Evolutionary conservation across 2,329 filamentous ascomycete genomes (phyloP), one percentile per base, ranked within the genome.

Genomic region (Alternaria arborescens): DNA sequence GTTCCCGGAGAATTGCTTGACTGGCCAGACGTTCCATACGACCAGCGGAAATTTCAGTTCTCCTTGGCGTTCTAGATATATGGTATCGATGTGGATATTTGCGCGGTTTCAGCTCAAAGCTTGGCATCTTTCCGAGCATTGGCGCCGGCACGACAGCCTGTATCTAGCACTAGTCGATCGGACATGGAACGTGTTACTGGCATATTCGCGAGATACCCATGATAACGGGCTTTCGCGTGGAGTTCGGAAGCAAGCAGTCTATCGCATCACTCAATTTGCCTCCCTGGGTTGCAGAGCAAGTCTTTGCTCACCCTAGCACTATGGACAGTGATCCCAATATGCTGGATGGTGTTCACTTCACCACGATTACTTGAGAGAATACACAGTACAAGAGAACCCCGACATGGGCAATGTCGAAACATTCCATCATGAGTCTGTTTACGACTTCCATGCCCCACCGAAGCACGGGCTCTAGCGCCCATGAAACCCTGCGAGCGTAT

Each of bases 91-190:
- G 52, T 55, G 58, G 58, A 55, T 47, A 46, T 52, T 46, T 55
- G 22, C 16, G 20, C 24, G 22, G 64, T 65, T 66, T 66, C 64
- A 65, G n/a, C 36, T 30, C 38, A 52, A 38, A 52, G 50, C 44
- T 56, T 59, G 52, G 53, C 52, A 41, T 52, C 47, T 51, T 43
- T 36, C 28, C 38, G 41, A n/a, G 41, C 36, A 12, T 30, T 55
- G 54, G 64, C 56, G 41, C 41, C 53, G 59, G 59, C 28, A 43
- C 52, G 53, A 40, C 47, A 60, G 48, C n/a, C 63, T 61, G 24
- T 12, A 42, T 57, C 43, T 8, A 57, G 50, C 26, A 20, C 42
- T 43, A 46, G 60, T 44, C 46, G 30, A 51, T 54, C 43, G 48
- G 32, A 44, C 41, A 18, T 47, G 28, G 16, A 24, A 43, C 14